These are phyloP conservation scores for Berberis vulgaris DNA, from an alignment of 164 flowering plant species.

Conservation along the genomic window DNA sequence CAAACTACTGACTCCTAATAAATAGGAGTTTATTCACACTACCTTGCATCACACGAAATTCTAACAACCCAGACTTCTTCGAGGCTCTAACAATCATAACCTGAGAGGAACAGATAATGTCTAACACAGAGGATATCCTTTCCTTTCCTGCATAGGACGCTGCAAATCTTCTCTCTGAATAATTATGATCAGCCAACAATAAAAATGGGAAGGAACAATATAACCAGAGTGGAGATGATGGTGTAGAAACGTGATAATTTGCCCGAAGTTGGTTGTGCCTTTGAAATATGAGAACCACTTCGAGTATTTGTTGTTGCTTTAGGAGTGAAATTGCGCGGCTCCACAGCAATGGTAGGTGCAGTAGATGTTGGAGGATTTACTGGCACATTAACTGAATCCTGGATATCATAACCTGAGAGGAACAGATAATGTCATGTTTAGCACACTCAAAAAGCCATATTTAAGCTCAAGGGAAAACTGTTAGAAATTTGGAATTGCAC, in stretches of 20 bases:
- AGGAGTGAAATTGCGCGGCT: slow-evolving; percentile 12
- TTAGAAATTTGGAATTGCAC: slow-evolving; percentile 14
- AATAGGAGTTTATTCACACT: too few relatives aligned
- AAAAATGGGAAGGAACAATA: slow-evolving; percentile 4
- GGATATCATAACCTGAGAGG: slow-evolving; percentile 28
- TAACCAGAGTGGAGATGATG: background rate
- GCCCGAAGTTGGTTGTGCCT: slow-evolving; percentile 14
- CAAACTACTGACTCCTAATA: too few relatives aligned
- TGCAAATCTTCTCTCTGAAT: background rate
- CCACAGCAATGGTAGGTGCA: slow-evolving; percentile 20
- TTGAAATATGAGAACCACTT: slow-evolving; percentile 16
- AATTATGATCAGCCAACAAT: slow-evolving; percentile 11
- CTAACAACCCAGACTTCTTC: too few relatives aligned
- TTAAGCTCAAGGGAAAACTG: background rate
- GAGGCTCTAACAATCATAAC: too few relatives aligned
- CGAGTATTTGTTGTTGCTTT: slow-evolving; percentile 23
- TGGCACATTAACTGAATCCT: slow-evolving; percentile 18
- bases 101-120: slow-evolving; percentile 37
- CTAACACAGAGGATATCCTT: too few relatives aligned
- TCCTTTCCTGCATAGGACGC: too few relatives aligned
- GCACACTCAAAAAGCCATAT: background rate
- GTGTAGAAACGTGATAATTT: background rate
- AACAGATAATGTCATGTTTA: background rate
- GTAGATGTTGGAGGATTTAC: slow-evolving; percentile 13
- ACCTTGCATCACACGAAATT: too few relatives aligned